Base-by-base conservation (phyloP, 2,329 filamentous ascomycete species). In the Sclerotinia borealis region DNA sequence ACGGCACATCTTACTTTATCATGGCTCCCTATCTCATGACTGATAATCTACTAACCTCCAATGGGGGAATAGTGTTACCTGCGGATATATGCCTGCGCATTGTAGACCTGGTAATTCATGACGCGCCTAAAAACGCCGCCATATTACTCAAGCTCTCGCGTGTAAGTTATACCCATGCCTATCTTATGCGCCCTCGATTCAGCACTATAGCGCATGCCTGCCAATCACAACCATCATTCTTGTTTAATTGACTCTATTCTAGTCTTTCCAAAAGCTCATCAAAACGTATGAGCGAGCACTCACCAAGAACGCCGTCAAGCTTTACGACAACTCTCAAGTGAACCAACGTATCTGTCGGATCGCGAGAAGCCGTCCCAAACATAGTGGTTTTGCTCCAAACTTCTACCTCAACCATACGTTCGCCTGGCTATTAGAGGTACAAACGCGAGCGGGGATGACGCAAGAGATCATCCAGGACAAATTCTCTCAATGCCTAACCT, bases 241-340 rank as follows among this genome's bases (percentile, higher is more conserved):
- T 19, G 31, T 6, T 10, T 22, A 37, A 4, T 3, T 48, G 25
- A 59, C 25, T 52, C n/a, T 59, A 15, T 27, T 49, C 8, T n/a
- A 63, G 61, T 58, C 61, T n/a, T 63, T 58, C 13, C 48, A 34
- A 19, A 37, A 49, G 13, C 31, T 63, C n/a, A 37, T 63, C n/a
- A 29, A 49, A 13, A 34, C 51, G 19, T 63, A 63, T 3, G 51
- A 63, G 43, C 25, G 48, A 39, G 39, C 51, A 17, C 39, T 63
- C 10, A 49, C 34, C 25, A 49, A 58, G 25, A 37, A 22, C n/a
- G 51, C 56, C 15, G 36, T 36, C 25, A 41, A 36, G 15, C 11
- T 39, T 4, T 58, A 54, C 25, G 27, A 25, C 25, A 39, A 55
- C 15, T 22, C 37, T 9, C 34, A 36, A 7, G 49, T 62, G 25